These are phyloP conservation scores for Heliosperma pusillum DNA, from an alignment of 148 eudicot species.

Conservation along the genomic window DNA sequence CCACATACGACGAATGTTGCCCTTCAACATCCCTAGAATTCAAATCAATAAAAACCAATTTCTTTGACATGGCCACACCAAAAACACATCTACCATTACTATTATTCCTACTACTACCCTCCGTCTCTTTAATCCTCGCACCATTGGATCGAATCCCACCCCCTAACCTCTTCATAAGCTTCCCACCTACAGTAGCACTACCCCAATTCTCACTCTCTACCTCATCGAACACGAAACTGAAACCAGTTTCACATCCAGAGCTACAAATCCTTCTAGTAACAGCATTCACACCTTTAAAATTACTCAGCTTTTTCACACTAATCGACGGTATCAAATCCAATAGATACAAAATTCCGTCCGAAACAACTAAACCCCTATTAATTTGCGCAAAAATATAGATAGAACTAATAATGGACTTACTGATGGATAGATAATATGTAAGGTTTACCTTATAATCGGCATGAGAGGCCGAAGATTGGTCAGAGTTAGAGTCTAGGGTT, in stretches of 20 bases:
- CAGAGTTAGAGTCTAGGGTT: slow-evolving; percentile 39
- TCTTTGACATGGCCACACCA: slow-evolving; percentile 55
- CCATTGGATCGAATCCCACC: slow-evolving; percentile 52
- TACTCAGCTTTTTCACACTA: slow-evolving; percentile 41
- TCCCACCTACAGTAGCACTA: slow-evolving; percentile 32
- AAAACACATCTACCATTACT: slow-evolving; percentile 39
- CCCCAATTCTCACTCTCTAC: slow-evolving; percentile 25
- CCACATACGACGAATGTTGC: slow-evolving; percentile 27
- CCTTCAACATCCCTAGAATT: slow-evolving; percentile 28
- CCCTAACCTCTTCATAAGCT: slow-evolving; percentile 53
- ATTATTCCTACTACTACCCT: slow-evolving; percentile 24
- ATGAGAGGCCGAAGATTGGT: too few relatives aligned
- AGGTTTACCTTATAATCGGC: slow-evolving; percentile 24
- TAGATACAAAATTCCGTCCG: slow-evolving; percentile 48
- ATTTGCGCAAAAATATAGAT: slow-evolving; percentile 38
- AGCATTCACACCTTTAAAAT: slow-evolving; percentile 46
- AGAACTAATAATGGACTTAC: slow-evolving; percentile 28
- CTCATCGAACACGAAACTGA: slow-evolving; percentile 24
- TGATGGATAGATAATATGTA: slow-evolving; percentile 29
- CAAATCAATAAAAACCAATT: slow-evolving; percentile 57
- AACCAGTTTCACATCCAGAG: slow-evolving; percentile 25
- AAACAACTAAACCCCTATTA: slow-evolving; percentile 44
- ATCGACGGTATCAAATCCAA: slow-evolving; percentile 35
- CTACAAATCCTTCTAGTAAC: slow-evolving; percentile 52
- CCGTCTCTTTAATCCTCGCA: slow-evolving; percentile 34